Conservation (phyloP, 805 yeast genomes). For the Sugiyamaella chiloensis region DNA sequence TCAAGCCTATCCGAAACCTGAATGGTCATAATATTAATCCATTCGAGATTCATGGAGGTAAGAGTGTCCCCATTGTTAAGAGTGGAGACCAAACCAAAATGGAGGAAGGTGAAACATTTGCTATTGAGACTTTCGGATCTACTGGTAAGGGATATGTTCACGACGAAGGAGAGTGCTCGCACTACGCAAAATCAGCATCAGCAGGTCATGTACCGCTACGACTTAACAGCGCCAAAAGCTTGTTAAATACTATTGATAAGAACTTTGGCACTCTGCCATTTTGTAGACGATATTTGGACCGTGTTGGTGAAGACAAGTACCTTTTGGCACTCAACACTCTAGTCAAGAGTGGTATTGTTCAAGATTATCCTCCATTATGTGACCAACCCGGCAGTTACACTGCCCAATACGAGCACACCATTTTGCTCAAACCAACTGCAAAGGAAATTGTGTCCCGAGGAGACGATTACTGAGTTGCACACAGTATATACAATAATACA, state of each 20-base stretch:
- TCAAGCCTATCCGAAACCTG: slow-evolving; percentile 86
- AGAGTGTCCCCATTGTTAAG: slow-evolving; percentile 93
- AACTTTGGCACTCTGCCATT: slow-evolving; percentile 94
- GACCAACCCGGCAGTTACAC: slow-evolving; percentile 85
- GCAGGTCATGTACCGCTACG: slow-evolving; percentile 51
- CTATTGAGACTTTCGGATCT: slow-evolving; percentile 96
- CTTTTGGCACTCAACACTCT: slow-evolving; percentile 79
- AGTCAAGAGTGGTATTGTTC: slow-evolving; percentile 82
- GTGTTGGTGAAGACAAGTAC: slow-evolving; percentile 89
- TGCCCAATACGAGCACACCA: slow-evolving; percentile 95
- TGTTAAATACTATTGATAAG: slow-evolving; percentile 66
- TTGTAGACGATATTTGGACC: slow-evolving; percentile 92
- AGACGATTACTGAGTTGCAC: slow-evolving; percentile 85
- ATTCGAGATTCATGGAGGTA: slow-evolving; percentile 87
- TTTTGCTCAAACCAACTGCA: slow-evolving; percentile 81
- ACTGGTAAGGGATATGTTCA: slow-evolving; percentile 93
- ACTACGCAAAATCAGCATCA: slow-evolving; percentile 67
- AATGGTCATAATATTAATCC: slow-evolving; percentile 92
- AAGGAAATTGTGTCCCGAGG: slow-evolving; percentile 96
- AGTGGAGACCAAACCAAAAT: slow-evolving; percentile 92
- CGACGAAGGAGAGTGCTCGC: slow-evolving; percentile 89
- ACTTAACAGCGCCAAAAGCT: slow-evolving; percentile 62
- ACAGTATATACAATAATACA: slow-evolving; percentile 6
- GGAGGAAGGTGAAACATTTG: slow-evolving; percentile 98
- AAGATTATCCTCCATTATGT: slow-evolving; percentile 89